Percentiles rank a stretch among this genome's conserved stretches.
phyloP scores from a whole-genome alignment of 2,329 filamentous ascomycete genomes.

The Metarhizium robertsii region DNA sequence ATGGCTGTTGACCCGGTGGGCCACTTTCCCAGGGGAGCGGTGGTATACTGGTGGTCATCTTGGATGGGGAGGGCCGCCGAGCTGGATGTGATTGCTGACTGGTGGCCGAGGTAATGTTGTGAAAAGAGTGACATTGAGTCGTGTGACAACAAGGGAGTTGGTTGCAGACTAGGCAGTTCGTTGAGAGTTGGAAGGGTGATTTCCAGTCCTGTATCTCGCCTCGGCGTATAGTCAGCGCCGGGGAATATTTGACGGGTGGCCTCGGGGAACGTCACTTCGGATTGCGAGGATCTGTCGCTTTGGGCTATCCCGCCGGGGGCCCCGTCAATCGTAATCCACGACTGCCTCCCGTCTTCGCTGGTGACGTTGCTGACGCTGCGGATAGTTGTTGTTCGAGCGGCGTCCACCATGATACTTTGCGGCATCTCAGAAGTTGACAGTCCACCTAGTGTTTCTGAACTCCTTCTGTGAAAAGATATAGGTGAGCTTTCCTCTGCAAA shows the following conservation, averaged over 20 bases:
- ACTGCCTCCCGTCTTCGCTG: slow-evolving; percentile 19
- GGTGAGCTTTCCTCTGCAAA: slow-evolving; percentile 17
- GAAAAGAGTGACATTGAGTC: slow-evolving; percentile 9
- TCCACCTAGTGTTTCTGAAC: slow-evolving; percentile 18
- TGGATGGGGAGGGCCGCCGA: slow-evolving; percentile 21
- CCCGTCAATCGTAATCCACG: slow-evolving; percentile 26
- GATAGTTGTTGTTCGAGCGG: slow-evolving; percentile 12
- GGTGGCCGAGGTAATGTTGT: slow-evolving; percentile 14
- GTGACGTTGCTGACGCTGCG: slow-evolving; percentile 12
- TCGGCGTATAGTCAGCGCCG: slow-evolving; percentile 16
- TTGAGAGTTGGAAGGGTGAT: slow-evolving; percentile 19
- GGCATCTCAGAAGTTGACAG: slow-evolving; percentile 15
- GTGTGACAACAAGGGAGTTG: slow-evolving; percentile 4
- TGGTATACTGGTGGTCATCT: slow-evolving; percentile 1
- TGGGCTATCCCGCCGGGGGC: slow-evolving; percentile 12
- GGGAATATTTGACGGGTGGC: slow-evolving; percentile 23
- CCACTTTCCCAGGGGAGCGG: slow-evolving; percentile 3
- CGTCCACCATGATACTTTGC: slow-evolving; percentile 14
- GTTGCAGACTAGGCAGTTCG: slow-evolving; percentile 15
- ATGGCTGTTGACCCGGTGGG: slow-evolving; percentile 3
- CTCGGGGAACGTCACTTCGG: slow-evolving; percentile 18
- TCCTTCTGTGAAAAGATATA: slow-evolving; percentile 12
- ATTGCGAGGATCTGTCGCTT: slow-evolving; percentile 17
- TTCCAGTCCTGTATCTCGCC: slow-evolving; percentile 13
- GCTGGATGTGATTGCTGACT: slow-evolving; percentile 23